Percentiles rank a stretch among this genome's conserved stretches.
These are phyloP conservation scores for Populus tomentosa DNA, from an alignment of 441 rosid species.

Conservation along the genomic window DNA sequence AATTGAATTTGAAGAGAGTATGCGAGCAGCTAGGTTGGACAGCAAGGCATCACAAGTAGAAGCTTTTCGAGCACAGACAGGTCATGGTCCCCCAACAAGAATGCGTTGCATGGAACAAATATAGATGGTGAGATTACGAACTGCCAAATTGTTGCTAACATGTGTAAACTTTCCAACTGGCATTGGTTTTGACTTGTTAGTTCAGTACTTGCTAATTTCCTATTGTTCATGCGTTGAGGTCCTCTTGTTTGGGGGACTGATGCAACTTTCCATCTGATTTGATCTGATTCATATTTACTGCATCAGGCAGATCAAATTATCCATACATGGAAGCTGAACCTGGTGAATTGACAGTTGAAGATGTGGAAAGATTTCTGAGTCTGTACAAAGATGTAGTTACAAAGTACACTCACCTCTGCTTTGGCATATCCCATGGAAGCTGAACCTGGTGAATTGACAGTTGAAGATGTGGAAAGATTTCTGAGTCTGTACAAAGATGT, in stretches of 20 bases:
- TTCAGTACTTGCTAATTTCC: neutral
- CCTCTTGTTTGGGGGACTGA: neutral
- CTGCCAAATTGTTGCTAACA: neutral
- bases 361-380: slow-evolving; percentile 40
- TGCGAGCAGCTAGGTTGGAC: slow-evolving; percentile 26
- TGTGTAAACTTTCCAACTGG: neutral
- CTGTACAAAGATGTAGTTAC: slow-evolving; percentile 55
- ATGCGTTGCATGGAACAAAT: slow-evolving; percentile 13
- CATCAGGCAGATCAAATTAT: slow-evolving; percentile 34
- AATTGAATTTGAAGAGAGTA: slow-evolving; percentile 42
- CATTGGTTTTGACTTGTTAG: neutral
- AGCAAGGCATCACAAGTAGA: slow-evolving; percentile 19
- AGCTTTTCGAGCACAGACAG: slow-evolving; percentile 16
- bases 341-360: slow-evolving; percentile 39
- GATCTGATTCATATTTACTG: neutral
- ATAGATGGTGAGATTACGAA: slow-evolving; percentile 27
- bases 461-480: no score
- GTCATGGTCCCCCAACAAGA: slow-evolving; percentile 19
- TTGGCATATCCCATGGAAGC: no score
- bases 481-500: no score
- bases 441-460: no score
- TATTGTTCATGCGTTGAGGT: neutral
- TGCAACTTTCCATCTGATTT: neutral
- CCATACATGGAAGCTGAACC: slow-evolving; percentile 48
- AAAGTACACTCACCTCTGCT: slow-evolving; percentile 38